phyloP scores from a whole-genome alignment of 2,329 filamentous ascomycete species.

The Fusarium sp. region DNA sequence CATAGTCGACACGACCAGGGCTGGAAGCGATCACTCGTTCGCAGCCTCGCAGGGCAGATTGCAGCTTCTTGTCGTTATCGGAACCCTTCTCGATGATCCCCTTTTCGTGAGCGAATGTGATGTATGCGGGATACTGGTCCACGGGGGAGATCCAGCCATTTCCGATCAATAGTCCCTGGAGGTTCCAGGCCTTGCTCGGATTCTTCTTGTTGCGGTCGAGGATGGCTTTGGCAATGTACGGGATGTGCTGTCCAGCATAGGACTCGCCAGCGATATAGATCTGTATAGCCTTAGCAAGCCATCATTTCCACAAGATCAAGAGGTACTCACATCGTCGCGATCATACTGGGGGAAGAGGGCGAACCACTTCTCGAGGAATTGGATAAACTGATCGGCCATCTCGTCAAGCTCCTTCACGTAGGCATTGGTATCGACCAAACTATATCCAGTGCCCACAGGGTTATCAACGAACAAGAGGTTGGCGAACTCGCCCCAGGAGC shows the following conservation, averaged over 20 bases:
- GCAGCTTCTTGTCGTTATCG: slow-evolving; percentile 72
- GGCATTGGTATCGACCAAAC: slow-evolving; percentile 91
- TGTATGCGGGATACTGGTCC: slow-evolving; percentile 91
- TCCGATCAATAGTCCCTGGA: slow-evolving; percentile 90
- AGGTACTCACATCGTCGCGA: slow-evolving; percentile 85
- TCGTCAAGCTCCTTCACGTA: slow-evolving; percentile 87
- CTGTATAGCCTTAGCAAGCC: slow-evolving; percentile 59
- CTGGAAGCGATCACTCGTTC: slow-evolving; percentile 66
- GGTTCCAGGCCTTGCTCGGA: slow-evolving; percentile 71
- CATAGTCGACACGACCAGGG: slow-evolving; percentile 70
- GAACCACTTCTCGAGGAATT: slow-evolving; percentile 94
- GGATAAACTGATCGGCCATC: slow-evolving; percentile 90
- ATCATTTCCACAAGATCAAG: neutral
- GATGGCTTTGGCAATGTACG: slow-evolving; percentile 94
- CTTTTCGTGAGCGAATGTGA: slow-evolving; percentile 83
- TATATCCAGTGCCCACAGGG: slow-evolving; percentile 95
- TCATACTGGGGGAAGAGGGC: slow-evolving; percentile 90
- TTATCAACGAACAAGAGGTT: slow-evolving; percentile 98
- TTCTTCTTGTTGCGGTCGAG: slow-evolving; percentile 84
- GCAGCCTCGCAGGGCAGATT: slow-evolving; percentile 78
- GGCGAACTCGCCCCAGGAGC: slow-evolving; percentile 98
- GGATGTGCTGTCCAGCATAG: slow-evolving; percentile 96
- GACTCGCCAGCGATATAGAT: slow-evolving; percentile 96
- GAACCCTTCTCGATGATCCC: slow-evolving; percentile 78
- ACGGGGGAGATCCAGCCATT: slow-evolving; percentile 96